Percentiles rank a stretch among this genome's conserved stretches.
phyloP scores from a whole-genome alignment of 2,329 filamentous ascomycete genomes.

The Colletotrichum ledebouriae region DNA sequence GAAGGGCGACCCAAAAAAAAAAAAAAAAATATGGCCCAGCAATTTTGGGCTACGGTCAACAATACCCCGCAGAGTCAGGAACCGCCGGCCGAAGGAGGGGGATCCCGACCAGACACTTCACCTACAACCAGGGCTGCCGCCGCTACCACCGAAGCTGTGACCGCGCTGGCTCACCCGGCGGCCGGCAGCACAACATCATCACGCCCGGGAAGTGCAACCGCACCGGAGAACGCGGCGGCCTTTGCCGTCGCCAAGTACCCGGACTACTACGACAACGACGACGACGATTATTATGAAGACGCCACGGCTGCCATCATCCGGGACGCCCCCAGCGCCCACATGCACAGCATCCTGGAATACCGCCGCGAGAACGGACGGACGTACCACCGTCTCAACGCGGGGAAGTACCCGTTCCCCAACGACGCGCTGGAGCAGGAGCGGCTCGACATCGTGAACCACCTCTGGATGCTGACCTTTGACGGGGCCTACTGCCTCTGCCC shows the following conservation, averaged over 20 bases:
- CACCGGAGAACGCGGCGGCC: neutral
- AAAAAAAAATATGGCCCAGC: neutral
- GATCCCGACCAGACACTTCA: neutral
- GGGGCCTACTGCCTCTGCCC: conserved; percentile 53
- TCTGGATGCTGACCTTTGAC: conserved; percentile 62
- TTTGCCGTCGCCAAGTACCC: conserved; percentile 1
- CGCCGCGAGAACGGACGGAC: conserved; percentile 39
- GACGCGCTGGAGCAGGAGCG: conserved; percentile 65
- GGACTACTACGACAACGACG: neutral
- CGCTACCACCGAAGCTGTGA: neutral
- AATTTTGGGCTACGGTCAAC: conserved; percentile 12
- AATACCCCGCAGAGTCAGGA: neutral
- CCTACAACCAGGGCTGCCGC: neutral
- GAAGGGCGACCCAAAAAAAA: neutral
- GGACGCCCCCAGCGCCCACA: neutral
- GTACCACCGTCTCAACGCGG: conserved; percentile 39
- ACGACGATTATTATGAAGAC: neutral
- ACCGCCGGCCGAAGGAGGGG: neutral
- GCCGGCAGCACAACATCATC: neutral
- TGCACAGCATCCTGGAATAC: conserved; percentile 34
- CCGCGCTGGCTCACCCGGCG: neutral
- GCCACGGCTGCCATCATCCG: neutral
- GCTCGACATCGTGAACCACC: conserved; percentile 67
- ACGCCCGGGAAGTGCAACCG: conserved; percentile 1
- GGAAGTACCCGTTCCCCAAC: conserved; percentile 50